Evolutionary conservation across 2,329 filamentous ascomycete species (phyloP).

Genomic region (Colletotrichum simmondsii): DNA sequence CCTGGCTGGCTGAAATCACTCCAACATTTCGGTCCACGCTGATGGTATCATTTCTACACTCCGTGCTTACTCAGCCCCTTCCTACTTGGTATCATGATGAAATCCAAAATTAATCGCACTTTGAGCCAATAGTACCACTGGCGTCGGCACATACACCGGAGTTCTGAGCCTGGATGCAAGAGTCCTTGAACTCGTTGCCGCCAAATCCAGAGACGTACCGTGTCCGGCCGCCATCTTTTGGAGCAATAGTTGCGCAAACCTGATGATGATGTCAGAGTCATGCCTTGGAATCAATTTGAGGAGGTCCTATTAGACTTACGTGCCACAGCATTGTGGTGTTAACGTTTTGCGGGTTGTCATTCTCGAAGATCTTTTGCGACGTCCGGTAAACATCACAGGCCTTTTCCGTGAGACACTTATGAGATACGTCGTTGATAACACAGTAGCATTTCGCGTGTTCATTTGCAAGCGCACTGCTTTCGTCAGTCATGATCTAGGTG

Average conservation of each 20-base stretch:
- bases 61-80: neutral
- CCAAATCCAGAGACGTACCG: slow-evolving; percentile 4
- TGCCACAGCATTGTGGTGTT: neutral
- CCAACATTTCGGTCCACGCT: neutral
- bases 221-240: neutral
- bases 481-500: neutral
- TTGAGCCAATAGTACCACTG: neutral
- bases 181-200: slow-evolving; percentile 3
- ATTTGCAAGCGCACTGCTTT: neutral
- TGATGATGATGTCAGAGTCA: neutral
- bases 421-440: neutral
- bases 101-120: neutral
- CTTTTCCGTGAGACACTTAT: neutral
- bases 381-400: slow-evolving; percentile 14
- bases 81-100: neutral
- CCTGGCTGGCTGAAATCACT: neutral
- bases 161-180: neutral
- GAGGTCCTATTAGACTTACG: neutral
- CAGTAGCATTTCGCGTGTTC: slow-evolving; percentile 12
- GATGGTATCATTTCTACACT: neutral
- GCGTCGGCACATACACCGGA: neutral
- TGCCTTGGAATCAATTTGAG: too few relatives aligned
- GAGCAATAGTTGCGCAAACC: slow-evolving; percentile 1
- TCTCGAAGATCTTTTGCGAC: neutral
- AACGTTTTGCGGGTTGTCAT: neutral